These are phyloP conservation scores for Neopestalotiopsis clavispora DNA, from an alignment of 2,329 filamentous ascomycete species.

Conservation along the genomic window DNA sequence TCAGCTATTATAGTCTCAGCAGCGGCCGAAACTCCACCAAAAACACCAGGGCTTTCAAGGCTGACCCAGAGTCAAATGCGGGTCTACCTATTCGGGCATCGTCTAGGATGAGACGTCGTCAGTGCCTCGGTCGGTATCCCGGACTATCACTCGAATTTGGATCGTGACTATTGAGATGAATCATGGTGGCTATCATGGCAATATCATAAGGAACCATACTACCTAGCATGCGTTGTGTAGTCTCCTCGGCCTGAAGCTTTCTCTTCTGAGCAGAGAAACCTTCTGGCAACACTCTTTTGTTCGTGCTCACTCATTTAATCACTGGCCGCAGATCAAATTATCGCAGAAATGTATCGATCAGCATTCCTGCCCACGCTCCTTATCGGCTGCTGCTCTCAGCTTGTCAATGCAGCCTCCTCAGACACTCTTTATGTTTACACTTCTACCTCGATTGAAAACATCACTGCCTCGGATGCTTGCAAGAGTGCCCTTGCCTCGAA, in stretches of 20 bases:
- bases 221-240: background rate
- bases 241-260: background rate
- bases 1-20: background rate
- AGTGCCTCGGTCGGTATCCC: background rate
- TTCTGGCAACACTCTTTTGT: background rate
- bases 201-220: background rate
- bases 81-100: background rate
- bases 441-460: background rate
- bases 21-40: background rate
- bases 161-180: background rate
- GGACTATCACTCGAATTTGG: background rate
- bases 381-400: background rate
- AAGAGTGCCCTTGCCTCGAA: background rate
- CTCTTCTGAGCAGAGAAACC: background rate
- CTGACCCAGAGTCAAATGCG: background rate
- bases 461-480: background rate
- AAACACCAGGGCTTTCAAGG: background rate
- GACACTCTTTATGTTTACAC: conserved; percentile 2
- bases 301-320: background rate
- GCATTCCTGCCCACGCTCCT: background rate
- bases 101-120: background rate
- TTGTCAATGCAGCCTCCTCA: background rate
- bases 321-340: background rate
- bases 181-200: background rate
- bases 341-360: background rate